Base-by-base conservation (phyloP, 371 early-diverging fungal species). In the Mucor indicus region DNA sequence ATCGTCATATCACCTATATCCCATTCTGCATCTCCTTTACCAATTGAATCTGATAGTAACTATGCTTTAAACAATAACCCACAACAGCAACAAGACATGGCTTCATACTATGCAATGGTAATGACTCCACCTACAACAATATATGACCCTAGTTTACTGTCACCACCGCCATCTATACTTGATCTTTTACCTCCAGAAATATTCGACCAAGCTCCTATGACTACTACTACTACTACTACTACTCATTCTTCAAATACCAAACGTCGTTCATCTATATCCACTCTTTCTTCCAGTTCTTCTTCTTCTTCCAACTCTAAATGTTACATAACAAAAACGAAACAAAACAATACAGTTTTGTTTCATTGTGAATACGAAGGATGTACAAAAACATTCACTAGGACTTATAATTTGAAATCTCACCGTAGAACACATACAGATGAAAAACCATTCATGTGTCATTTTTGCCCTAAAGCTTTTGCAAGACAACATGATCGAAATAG, bases 341-440 rank as follows among this genome's bases (percentile, higher is more conserved):
- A 15, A 17, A 33, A n/a, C 21, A 1, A 21, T n/a, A n/a, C 19
- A 16, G 17, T 24, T 20, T n/a, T 57, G 21, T 50, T 38, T 25
- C 42, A 32, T 3, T 63, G 64, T 27, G 48, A 58, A 21, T 59
- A 55, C 35, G 75, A 77, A 11, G 82, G 70, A 20, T 92, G 92
- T 57, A 70, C 61, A 36, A 86, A 86, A 62, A 71, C 83, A 8
- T 91, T 91, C 48, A 83, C 88, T 17, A 89, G 89, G 41, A 80
- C 84, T 6, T 88, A 89, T 27, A 90, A 92, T 50, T 68, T 93
- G 9, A 87, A 86, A 51, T 87, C 90, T 1, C 91, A 91, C 50
- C 75, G 78, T 53, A 72, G 84, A n/a, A 85, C 75, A 7, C 90
- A 88, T 51, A 85, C 86, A 16, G 83, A 81, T 24, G 87, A 86